Evolutionary conservation across 306 rosid species (phyloP).

Genomic region (Senna tora): DNA sequence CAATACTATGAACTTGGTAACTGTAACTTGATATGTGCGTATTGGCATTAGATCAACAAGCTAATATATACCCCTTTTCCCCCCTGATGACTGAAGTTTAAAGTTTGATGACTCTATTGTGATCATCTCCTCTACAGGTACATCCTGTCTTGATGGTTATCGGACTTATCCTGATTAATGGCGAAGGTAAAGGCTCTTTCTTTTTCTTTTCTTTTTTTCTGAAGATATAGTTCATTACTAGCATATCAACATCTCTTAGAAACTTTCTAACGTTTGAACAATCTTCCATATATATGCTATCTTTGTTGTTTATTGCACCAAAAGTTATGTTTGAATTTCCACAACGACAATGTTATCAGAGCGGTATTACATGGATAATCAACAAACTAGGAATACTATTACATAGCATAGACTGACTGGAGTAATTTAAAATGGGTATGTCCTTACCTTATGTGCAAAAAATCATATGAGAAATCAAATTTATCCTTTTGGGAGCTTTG

Average conservation of each 20-base stretch:
- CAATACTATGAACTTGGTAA: slow-evolving; percentile 5
- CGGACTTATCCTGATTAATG: slow-evolving; percentile 59
- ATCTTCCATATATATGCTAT: neutral
- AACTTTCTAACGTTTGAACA: slow-evolving; percentile 5
- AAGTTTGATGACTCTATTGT: slow-evolving; percentile 13
- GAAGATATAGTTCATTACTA: neutral
- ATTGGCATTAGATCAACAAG: neutral
- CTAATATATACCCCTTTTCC: slow-evolving; percentile 14
- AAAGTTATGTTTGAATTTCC: slow-evolving; percentile 21
- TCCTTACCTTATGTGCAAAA: slow-evolving; percentile 4
- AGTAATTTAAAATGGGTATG: neutral
- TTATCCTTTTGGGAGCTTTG: neutral
- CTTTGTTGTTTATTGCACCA: neutral
- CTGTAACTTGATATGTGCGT: slow-evolving; percentile 12
- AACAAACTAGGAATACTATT: neutral
- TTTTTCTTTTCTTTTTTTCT: slow-evolving; percentile 6
- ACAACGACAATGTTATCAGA: neutral
- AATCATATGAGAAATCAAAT: slow-evolving; percentile 15
- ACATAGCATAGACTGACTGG: slow-evolving; percentile 13
- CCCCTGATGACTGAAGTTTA: neutral
- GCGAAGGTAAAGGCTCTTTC: slow-evolving; percentile 71
- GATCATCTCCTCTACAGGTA: slow-evolving; percentile 41
- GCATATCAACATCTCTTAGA: slow-evolving; percentile 2
- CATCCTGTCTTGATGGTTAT: slow-evolving; percentile 62
- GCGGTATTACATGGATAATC: slow-evolving; percentile 4